These are phyloP conservation scores for Thielaviopsis ethacetica DNA, from an alignment of 2,329 filamentous ascomycete species.

Conservation along the genomic window DNA sequence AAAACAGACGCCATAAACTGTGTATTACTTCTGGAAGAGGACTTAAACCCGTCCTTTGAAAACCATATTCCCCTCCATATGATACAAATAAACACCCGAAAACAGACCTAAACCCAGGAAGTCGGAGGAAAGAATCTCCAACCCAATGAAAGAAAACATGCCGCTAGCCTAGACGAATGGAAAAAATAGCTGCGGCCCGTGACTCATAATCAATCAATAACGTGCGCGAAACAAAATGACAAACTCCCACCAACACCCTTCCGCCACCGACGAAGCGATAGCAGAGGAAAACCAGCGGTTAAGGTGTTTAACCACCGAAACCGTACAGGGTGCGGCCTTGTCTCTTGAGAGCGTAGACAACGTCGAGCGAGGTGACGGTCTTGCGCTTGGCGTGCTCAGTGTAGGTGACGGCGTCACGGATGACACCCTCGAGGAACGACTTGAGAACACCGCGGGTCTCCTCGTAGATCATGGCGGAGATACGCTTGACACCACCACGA, in stretches of 20 bases:
- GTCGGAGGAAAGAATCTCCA: constrained; percentile 5
- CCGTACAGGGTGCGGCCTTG: constrained; percentile 68
- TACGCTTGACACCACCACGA: constrained; percentile 99
- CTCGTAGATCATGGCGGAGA: constrained; percentile 83
- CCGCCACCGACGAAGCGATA: neutral
- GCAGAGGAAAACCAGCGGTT: too few species aligned
- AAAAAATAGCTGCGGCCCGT: constrained; percentile 8
- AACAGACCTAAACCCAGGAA: constrained; percentile 25
- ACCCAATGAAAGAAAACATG: constrained; percentile 11
- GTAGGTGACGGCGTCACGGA: constrained; percentile 63
- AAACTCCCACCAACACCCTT: constrained; percentile 11
- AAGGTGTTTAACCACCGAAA: constrained; percentile 59
- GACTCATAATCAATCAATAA: constrained; percentile 15
- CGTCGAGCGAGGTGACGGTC: constrained; percentile 56
- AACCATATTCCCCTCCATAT: constrained; percentile 24
- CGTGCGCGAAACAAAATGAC: constrained; percentile 12
- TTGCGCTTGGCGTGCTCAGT: constrained; percentile 70
- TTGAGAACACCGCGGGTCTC: constrained; percentile 64
- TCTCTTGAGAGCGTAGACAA: constrained; percentile 52
- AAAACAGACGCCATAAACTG: constrained; percentile 9
- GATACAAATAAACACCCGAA: constrained; percentile 27
- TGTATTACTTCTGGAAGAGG: constrained; percentile 11
- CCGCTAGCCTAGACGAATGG: constrained; percentile 1
- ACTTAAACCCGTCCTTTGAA: constrained; percentile 17
- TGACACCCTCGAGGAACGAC: constrained; percentile 63